Base-by-base conservation (phyloP, 768 basidiomycete species). In the Sarcodon aspratus region DNA sequence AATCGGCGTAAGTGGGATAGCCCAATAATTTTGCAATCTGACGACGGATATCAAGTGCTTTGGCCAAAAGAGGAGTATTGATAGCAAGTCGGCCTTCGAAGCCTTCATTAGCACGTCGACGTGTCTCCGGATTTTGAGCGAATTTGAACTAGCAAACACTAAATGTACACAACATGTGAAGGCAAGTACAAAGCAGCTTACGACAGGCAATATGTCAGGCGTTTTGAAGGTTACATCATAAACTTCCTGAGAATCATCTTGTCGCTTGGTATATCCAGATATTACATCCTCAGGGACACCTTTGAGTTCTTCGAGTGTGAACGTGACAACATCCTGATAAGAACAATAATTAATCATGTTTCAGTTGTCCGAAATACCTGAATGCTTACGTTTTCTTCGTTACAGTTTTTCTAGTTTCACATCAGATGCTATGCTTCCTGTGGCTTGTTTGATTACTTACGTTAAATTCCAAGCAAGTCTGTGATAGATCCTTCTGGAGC, bases 1-100 rank as follows among this genome's bases (percentile, higher is more conserved):
- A 92, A 63, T 87, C 88, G 1, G 87, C 90, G 78, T 87, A 91
- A 8, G 78, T 88, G 17, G 78, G 64, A 59, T 92, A 93, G 9
- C 76, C 76, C 10, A 93, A 69, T 9, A 92, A 59, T 36, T 65
- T 66, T 1, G 83, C 80, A 43, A 86, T 80, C 59, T 80, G 62
- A 33, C 82, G 79, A 40, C 90, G 83, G 3, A 92, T 71, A 44
- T 72, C 72, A 43, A 91, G 72, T 33, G 79, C 78, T 54, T 78
- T 81, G 55, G 72, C 70, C 47, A 92, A 72, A 35, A 91, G 59
- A 2, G 79, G 82, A 17, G 77, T 81, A 53, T 93, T 94, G 59
- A 79, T 66, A 5, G 67, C 67, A 2, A 89, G 69, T 45, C 87
- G 76, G 45, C 69, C 71, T 57, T 94, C 91, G 54, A 76, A 78